These are phyloP conservation scores for Thermomyces lanuginosus DNA, from an alignment of 2,329 filamentous ascomycete species.

Conservation along the genomic window DNA sequence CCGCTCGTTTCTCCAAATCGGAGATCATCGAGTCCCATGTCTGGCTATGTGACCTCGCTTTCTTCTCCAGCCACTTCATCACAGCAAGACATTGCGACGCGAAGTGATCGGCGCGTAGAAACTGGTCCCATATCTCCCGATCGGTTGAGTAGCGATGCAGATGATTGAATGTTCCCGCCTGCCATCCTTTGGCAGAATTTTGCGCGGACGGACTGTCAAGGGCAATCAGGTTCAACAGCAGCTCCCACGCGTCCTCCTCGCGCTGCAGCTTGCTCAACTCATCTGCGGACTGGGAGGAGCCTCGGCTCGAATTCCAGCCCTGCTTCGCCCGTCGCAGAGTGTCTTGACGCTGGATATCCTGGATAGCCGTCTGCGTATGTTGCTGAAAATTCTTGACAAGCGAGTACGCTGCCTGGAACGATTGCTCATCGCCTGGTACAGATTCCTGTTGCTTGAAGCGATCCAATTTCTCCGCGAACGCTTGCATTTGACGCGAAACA, in stretches of 20 bases:
- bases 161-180: constrained; percentile 25
- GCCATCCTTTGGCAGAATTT: constrained; percentile 22
- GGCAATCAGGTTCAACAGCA: constrained; percentile 59
- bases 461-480: constrained; percentile 71
- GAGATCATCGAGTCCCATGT: constrained; percentile 61
- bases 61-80: constrained; percentile 72
- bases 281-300: constrained; percentile 11
- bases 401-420: constrained; percentile 48
- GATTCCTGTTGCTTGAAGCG: constrained; percentile 44
- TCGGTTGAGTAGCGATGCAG: constrained; percentile 43
- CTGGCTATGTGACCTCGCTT: constrained; percentile 48
- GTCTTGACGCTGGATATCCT: constrained; percentile 24
- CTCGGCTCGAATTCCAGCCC: constrained; percentile 14
- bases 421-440: constrained; percentile 35
- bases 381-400: constrained; percentile 48
- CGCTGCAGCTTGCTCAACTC: constrained; percentile 49
- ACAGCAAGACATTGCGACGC: constrained; percentile 66
- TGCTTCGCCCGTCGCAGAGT: constrained; percentile 24
- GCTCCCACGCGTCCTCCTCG: constrained; percentile 81
- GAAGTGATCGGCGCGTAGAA: constrained; percentile 53
- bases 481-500: constrained; percentile 67
- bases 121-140: constrained; percentile 52
- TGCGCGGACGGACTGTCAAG: constrained; percentile 43
- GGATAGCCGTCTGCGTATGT: constrained; percentile 37
- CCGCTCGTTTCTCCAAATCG: constrained; percentile 58